These are phyloP conservation scores for Apodospora peruviana DNA, from an alignment of 495 filamentous ascomycete genomes.

Conservation along the genomic window DNA sequence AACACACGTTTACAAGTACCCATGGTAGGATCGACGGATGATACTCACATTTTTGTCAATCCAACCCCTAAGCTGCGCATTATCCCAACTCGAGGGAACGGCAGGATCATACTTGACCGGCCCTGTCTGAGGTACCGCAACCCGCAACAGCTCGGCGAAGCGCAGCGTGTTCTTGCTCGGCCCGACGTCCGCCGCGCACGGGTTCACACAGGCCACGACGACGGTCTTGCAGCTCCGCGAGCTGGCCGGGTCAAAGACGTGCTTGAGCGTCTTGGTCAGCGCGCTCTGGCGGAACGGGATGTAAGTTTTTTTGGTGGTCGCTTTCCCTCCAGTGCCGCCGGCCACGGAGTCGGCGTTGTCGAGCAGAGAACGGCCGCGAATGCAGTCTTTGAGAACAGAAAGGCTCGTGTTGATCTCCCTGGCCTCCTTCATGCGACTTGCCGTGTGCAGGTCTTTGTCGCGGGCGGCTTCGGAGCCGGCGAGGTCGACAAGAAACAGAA, in stretches of 20 bases:
- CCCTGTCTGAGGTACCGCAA: slow-evolving; percentile 5
- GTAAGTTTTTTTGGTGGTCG: slow-evolving; percentile 8
- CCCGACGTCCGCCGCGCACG: slow-evolving; percentile 17
- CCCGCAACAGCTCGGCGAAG: slow-evolving; percentile 19
- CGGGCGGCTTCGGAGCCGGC: slow-evolving; percentile 39
- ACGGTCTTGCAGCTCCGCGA: slow-evolving; percentile 16
- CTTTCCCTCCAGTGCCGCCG: not conserved
- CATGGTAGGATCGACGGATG: not conserved
- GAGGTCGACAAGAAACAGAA: slow-evolving; percentile 42
- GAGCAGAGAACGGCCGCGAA: slow-evolving; percentile 24
- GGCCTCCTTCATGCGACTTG: slow-evolving; percentile 34
- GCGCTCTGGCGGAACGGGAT: slow-evolving; percentile 21
- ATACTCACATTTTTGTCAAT: slow-evolving; percentile 12
- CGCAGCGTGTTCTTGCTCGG: slow-evolving; percentile 22
- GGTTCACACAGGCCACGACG: slow-evolving; percentile 22
- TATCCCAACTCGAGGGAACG: slow-evolving; percentile 17
- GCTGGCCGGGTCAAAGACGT: slow-evolving; percentile 20
- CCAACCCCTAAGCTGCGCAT: slow-evolving; percentile 14
- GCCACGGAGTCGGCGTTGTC: slow-evolving; percentile 10
- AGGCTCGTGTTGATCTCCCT: slow-evolving; percentile 44
- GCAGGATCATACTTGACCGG: slow-evolving; percentile 2
- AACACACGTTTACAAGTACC: not conserved
- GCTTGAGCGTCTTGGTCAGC: slow-evolving; percentile 23
- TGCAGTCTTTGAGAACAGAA: slow-evolving; percentile 36
- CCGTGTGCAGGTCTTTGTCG: slow-evolving; percentile 23